Conservation (phyloP, 1,284 basidiomycete species). For the Papiliotrema nemorosa region DNA sequence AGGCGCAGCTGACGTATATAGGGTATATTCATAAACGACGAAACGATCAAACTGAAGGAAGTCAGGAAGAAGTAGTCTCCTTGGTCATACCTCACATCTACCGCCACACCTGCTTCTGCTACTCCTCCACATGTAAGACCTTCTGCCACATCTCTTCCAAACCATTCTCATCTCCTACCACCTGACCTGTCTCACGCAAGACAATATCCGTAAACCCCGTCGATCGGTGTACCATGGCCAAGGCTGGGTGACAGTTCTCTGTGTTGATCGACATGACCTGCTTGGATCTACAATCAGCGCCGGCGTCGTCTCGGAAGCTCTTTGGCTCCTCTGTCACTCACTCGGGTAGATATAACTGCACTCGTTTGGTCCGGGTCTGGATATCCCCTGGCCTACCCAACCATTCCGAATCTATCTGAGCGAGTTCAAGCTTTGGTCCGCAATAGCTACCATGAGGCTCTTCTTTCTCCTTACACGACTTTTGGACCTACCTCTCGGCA, state of each 20-base stretch:
- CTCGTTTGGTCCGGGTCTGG: background rate
- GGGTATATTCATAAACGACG: slow-evolving; percentile 88
- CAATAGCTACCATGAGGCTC: slow-evolving; percentile 23
- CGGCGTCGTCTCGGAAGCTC: too few relatives aligned
- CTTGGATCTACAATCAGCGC: slow-evolving; percentile 20
- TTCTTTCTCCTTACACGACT: too few relatives aligned
- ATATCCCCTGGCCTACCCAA: slow-evolving; percentile 7
- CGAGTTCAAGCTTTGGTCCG: slow-evolving; percentile 20
- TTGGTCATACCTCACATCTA: too few relatives aligned
- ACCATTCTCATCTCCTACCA: slow-evolving; percentile 33
- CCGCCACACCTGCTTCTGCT: too few relatives aligned
- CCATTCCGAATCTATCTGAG: slow-evolving; percentile 32
- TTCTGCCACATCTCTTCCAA: slow-evolving; percentile 33
- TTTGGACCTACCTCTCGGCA: slow-evolving; percentile 25
- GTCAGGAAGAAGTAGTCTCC: slow-evolving; percentile 88
- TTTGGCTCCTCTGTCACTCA: slow-evolving; percentile 10
- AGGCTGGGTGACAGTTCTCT: slow-evolving; percentile 14
- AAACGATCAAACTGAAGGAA: slow-evolving; percentile 82
- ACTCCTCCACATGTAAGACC: slow-evolving; percentile 30
- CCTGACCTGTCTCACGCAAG: slow-evolving; percentile 34
- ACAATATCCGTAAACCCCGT: slow-evolving; percentile 26
- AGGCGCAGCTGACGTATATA: slow-evolving; percentile 42
- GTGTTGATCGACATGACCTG: slow-evolving; percentile 34
- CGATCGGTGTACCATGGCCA: slow-evolving; percentile 29
- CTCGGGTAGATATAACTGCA: slow-evolving; percentile 41